Evolutionary conservation across 352 stramenopile species (phyloP).

Genomic region (Phytopythium mirpurense): DNA sequence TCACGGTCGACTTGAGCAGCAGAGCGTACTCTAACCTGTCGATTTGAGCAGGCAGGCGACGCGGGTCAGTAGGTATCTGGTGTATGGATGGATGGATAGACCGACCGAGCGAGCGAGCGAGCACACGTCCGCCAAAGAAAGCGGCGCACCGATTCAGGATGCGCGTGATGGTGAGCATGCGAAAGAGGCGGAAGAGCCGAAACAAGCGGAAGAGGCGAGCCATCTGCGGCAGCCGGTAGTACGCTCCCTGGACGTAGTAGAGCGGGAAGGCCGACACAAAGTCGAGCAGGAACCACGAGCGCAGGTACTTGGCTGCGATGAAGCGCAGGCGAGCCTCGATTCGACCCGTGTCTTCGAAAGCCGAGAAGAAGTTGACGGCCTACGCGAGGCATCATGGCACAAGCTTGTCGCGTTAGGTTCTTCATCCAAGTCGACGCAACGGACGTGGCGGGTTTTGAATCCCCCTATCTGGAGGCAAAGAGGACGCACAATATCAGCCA

Average conservation of each 20-base stretch:
- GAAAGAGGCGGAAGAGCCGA: conserved; percentile 51
- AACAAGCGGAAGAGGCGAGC: conserved; percentile 59
- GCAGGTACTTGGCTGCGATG: conserved; percentile 57
- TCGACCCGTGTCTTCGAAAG: conserved; percentile 51
- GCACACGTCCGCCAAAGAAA: neutral
- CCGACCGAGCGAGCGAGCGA: too few relatives aligned
- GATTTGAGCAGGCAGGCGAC: too few relatives aligned
- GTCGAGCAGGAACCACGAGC: conserved; percentile 71
- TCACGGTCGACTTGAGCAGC: conserved; percentile 67
- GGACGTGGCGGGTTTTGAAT: neutral
- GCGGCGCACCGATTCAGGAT: conserved; percentile 48
- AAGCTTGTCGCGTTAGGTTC: neutral
- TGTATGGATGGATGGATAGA: too few relatives aligned
- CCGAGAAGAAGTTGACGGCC: conserved; percentile 70
- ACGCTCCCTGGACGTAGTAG: conserved; percentile 56
- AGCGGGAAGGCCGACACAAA: conserved; percentile 72
- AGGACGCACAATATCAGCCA: conserved; percentile 56
- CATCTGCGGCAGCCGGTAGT: conserved; percentile 58
- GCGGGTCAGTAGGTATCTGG: too few relatives aligned
- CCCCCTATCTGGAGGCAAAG: neutral
- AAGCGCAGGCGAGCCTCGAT: conserved; percentile 39
- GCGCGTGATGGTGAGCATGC: conserved; percentile 66
- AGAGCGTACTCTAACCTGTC: conserved; percentile 61
- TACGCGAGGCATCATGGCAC: conserved; percentile 5
- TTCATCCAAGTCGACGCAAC: neutral